Evolutionary conservation across 305 asterid genomes (phyloP), one percentile per base, ranked within the genome.

Genomic region (Fraxinus velutina): DNA sequence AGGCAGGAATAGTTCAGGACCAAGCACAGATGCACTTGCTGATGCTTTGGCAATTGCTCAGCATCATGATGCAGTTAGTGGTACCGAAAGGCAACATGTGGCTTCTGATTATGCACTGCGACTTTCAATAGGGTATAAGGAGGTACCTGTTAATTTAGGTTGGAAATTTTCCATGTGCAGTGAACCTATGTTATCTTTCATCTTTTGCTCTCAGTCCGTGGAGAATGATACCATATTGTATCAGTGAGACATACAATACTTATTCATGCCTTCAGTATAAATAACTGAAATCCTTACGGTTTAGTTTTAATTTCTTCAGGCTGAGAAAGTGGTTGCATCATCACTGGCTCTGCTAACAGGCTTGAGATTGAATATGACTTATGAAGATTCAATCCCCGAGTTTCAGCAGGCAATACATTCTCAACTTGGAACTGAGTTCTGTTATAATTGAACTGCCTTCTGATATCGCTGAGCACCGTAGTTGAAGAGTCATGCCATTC

Each of bases 11-110:
- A 73, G 75, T 50, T 75, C 85, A 47, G 94, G 93, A 81, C 90
- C 93, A 42, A 88, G 80, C 79, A 92, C 98, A 24, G 92, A 90
- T 81, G 84, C 86, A 73, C 83, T 94, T 79, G 98, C 92, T 74
- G 93, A 94, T 89, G 96, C 96, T 78, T 83, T 94, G 88, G 94
- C 94, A 86, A 84, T 94, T 83, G 94, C 90, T 75, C 97, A 94
- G 77, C 98, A 94, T 87, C 98, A 92, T 85, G 98, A 94, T 86
- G 97, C 91, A 21, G 91, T 94, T 80, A 92, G 92, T 81, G 98
- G 98, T 83, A 94, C 98, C 5, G 86, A 91, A 82, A 85, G 90
- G 80, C 94, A 91, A 88, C 97, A 94, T 44, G 96, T 92, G 57
- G 93, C 96, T 77, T 89, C 90, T 85, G 98, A 92, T 87, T 94